Evolutionary conservation across 2,329 filamentous ascomycete species (phyloP).

Genomic region (Pseudogymnoascus sp.): DNA sequence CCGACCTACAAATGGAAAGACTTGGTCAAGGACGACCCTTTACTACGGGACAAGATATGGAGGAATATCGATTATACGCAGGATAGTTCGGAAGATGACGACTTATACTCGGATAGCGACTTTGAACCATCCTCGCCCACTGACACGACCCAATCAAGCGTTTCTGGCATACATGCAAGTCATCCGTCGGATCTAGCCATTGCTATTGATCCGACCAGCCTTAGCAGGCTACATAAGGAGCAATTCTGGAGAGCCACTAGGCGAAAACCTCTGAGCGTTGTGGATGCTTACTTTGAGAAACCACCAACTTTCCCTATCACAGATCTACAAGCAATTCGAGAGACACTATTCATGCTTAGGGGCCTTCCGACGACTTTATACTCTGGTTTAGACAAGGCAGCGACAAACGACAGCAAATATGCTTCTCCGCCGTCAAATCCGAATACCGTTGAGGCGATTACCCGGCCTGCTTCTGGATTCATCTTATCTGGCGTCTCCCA

Average conservation of each 20-base stretch:
- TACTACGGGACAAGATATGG: conserved; percentile 66
- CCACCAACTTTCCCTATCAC: conserved; percentile 20
- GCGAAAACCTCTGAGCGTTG: background rate
- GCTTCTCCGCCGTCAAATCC: conserved; percentile 25
- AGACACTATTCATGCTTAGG: conserved; percentile 78
- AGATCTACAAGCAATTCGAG: conserved; percentile 68
- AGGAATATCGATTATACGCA: conserved; percentile 58
- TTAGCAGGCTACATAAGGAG: conserved; percentile 37
- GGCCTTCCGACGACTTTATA: conserved; percentile 74
- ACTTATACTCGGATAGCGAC: conserved; percentile 31
- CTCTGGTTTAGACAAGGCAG: background rate
- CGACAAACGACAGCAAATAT: conserved; percentile 17
- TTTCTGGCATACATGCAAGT: conserved; percentile 25
- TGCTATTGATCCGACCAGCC: conserved; percentile 27
- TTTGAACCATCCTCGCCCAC: conserved; percentile 33
- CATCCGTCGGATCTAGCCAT: conserved; percentile 31
- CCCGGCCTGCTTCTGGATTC: conserved; percentile 24
- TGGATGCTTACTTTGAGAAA: conserved; percentile 10
- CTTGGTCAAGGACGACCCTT: conserved; percentile 69
- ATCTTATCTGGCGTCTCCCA: conserved; percentile 33
- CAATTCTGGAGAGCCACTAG: conserved; percentile 42
- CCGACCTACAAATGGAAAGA: conserved; percentile 68
- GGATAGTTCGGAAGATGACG: conserved; percentile 55
- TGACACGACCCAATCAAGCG: conserved; percentile 30
- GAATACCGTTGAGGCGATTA: conserved; percentile 33